Evolutionary conservation across 1,284 basidiomycete species (phyloP).

Genomic region (Neonothopanus nambi): DNA sequence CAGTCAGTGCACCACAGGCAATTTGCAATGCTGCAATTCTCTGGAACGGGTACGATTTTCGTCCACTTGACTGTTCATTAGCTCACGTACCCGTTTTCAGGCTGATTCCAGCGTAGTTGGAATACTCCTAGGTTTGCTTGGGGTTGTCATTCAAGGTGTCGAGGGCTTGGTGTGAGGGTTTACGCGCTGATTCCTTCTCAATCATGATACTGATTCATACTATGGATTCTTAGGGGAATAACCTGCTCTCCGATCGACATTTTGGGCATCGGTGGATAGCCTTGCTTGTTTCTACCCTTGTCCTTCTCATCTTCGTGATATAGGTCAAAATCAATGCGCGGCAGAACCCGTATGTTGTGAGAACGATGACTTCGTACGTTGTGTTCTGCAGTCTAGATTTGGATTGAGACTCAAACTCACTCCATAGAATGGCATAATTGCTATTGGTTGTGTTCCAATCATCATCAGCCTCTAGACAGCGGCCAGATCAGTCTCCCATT

Average conservation of each 20-base stretch:
- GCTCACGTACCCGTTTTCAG: conserved; percentile 16
- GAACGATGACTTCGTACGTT: conserved; percentile 32
- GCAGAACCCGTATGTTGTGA: conserved; percentile 40
- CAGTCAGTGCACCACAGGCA: conserved; percentile 30
- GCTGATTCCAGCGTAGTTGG: conserved; percentile 24
- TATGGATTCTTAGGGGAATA: conserved; percentile 23
- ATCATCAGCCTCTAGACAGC: conserved; percentile 32
- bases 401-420: background rate
- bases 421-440: conserved; percentile 30
- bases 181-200: background rate
- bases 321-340: conserved; percentile 27
- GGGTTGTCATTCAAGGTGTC: conserved; percentile 27
- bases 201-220: too few species aligned
- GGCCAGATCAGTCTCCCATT: too few species aligned
- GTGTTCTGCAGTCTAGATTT: background rate
- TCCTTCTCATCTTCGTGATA: background rate
- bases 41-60: conserved; percentile 24
- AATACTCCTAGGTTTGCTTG: conserved; percentile 28
- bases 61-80: background rate
- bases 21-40: conserved; percentile 31
- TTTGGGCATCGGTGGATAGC: conserved; percentile 25
- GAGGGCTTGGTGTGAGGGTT: conserved; percentile 25
- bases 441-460: conserved; percentile 41
- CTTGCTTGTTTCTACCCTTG: background rate
- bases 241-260: conserved; percentile 33